phyloP scores from a whole-genome alignment of 2,329 filamentous ascomycete genomes.

The Trichophyton schoenleinii region DNA sequence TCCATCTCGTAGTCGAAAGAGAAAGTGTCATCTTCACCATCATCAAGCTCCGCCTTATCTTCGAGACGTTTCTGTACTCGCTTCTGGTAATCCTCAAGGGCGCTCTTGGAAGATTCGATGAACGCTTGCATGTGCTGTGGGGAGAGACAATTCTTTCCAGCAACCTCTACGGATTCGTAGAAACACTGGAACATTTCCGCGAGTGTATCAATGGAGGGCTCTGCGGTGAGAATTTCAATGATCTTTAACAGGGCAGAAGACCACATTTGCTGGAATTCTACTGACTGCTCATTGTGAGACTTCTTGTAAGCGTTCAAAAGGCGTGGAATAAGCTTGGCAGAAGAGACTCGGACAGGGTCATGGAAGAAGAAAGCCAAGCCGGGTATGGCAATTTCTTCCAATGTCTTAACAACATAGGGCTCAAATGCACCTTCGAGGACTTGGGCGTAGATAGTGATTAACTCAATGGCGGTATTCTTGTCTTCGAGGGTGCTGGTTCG shows the following conservation, averaged over 20 bases:
- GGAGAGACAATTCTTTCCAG: slow-evolving; percentile 72
- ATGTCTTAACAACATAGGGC: slow-evolving; percentile 79
- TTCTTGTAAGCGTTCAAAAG: slow-evolving; percentile 91
- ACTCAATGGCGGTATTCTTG: slow-evolving; percentile 98
- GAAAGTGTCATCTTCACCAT: slow-evolving; percentile 80
- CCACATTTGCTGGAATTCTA: slow-evolving; percentile 74
- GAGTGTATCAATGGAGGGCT: slow-evolving; percentile 89
- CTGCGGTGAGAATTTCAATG: slow-evolving; percentile 81
- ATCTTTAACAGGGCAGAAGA: slow-evolving; percentile 74
- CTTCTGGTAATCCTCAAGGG: slow-evolving; percentile 83
- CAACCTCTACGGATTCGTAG: slow-evolving; percentile 92
- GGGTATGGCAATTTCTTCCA: slow-evolving; percentile 91
- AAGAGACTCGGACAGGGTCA: slow-evolving; percentile 88
- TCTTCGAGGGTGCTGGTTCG: slow-evolving; percentile 94
- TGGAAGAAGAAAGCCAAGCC: slow-evolving; percentile 98
- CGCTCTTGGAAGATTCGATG: slow-evolving; percentile 71
- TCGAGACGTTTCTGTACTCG: slow-evolving; percentile 74
- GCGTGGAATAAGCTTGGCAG: slow-evolving; percentile 86
- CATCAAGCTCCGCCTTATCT: slow-evolving; percentile 69
- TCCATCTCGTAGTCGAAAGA: slow-evolving; percentile 85
- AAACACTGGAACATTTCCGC: slow-evolving; percentile 99
- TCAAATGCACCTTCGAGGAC: slow-evolving; percentile 89
- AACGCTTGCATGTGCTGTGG: slow-evolving; percentile 71
- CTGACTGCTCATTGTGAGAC: slow-evolving; percentile 67
- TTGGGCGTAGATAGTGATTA: slow-evolving; percentile 93